phyloP scores from a whole-genome alignment of 225 moss, liverwort and hornwort genomes.

The Marchantia paleacea region DNA sequence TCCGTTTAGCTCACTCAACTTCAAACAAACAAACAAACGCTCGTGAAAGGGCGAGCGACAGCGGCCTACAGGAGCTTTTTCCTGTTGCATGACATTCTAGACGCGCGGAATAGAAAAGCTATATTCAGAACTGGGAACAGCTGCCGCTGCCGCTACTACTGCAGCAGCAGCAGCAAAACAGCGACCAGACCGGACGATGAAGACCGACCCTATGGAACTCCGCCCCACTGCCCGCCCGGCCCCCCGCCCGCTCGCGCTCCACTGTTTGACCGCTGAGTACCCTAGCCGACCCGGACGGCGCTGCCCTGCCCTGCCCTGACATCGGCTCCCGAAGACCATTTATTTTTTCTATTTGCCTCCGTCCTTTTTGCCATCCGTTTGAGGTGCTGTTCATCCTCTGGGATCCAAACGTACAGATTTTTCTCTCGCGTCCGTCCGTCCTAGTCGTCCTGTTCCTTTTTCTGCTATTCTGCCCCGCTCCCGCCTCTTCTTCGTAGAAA shows the following conservation, averaged over 20 bases:
- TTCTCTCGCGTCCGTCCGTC: no score
- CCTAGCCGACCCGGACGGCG: slow-evolving; percentile 1
- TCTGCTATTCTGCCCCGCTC: no score
- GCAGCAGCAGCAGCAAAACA: neutral
- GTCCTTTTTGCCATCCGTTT: neutral
- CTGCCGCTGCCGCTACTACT: no score
- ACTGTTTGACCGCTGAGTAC: neutral
- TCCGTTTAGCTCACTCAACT: no score
- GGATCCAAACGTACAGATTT: no score
- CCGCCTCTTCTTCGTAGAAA: no score
- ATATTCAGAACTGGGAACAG: no score
- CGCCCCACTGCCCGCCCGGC: neutral
- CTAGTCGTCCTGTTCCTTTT: no score
- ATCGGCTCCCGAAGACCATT: no score
- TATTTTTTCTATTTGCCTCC: neutral
- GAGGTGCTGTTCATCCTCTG: neutral
- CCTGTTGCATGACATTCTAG: neutral
- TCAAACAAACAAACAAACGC: no score
- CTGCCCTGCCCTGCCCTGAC: neutral
- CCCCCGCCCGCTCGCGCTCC: neutral
- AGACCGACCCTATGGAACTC: neutral
- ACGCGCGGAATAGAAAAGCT: neutral
- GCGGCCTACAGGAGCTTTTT: no score
- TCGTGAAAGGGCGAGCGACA: no score
- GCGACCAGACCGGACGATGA: neutral